These are phyloP conservation scores for Spergularia bocconei DNA, from an alignment of 148 eudicot genomes.

Conservation along the genomic window DNA sequence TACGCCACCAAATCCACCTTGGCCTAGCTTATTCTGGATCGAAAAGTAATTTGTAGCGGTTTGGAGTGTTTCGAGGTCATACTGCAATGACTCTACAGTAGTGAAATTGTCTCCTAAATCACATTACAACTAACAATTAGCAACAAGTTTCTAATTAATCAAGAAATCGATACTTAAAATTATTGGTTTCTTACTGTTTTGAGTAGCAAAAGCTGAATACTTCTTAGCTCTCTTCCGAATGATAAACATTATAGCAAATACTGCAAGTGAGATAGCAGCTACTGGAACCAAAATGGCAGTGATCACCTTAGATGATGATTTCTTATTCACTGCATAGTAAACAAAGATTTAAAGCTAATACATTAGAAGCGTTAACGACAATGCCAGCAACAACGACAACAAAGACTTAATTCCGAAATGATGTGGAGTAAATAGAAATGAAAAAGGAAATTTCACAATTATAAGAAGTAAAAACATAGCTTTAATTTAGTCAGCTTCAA, in stretches of 20 bases:
- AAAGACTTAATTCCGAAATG: no score
- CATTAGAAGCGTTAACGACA: no score
- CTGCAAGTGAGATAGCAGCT: neutral
- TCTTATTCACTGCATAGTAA: neutral
- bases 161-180: no score
- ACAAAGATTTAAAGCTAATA: neutral
- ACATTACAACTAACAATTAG: neutral
- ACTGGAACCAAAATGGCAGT: constrained; percentile 12
- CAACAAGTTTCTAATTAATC: neutral
- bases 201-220: neutral
- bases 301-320: neutral
- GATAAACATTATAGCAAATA: neutral
- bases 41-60: constrained; percentile 22
- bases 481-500: no score
- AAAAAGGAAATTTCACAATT: no score
- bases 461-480: no score
- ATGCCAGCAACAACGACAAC: no score
- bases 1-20: constrained; percentile 29
- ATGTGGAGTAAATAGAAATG: no score
- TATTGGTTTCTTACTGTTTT: constrained; percentile 3
- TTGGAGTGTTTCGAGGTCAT: constrained; percentile 10
- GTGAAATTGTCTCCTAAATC: constrained; percentile 2
- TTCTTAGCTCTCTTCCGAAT: neutral
- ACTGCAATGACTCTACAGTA: constrained; percentile 14
- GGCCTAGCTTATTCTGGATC: constrained; percentile 12